Evolutionary conservation across 2,329 filamentous ascomycete genomes (phyloP).

Genomic region (Raffaelea deltoideospora): DNA sequence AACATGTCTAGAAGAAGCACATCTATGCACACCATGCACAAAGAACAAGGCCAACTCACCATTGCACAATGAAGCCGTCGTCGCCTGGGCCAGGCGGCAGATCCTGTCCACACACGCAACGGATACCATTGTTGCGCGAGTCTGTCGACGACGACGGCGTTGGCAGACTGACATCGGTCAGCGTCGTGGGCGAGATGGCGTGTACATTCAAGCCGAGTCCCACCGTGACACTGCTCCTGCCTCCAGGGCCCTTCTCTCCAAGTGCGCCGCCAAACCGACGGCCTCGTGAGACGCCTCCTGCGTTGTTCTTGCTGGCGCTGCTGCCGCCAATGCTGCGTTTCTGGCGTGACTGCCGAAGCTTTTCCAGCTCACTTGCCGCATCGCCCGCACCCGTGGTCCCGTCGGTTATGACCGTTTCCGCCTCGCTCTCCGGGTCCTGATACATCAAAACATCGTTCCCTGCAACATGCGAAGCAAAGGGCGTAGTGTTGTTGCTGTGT

Average conservation of each 20-base stretch:
- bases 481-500: no score
- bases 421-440: conserved; percentile 38
- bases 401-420: conserved; percentile 41
- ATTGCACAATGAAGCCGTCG: conserved; percentile 46
- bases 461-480: conserved; percentile 12
- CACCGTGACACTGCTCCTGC: no score
- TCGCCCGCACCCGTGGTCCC: conserved; percentile 27
- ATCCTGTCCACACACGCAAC: conserved; percentile 42
- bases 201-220: no score
- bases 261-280: conserved; percentile 4
- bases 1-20: background rate
- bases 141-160: conserved; percentile 30
- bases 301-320: conserved; percentile 4
- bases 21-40: background rate
- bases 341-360: conserved; percentile 36
- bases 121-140: conserved; percentile 27
- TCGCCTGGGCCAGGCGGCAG: conserved; percentile 25
- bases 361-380: conserved; percentile 44
- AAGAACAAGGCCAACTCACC: conserved; percentile 26
- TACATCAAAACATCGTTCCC: conserved; percentile 10
- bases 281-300: no score
- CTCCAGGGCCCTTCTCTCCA: conserved; percentile 12
- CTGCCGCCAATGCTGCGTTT: conserved; percentile 13
- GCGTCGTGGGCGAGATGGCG: conserved; percentile 32
- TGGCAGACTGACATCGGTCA: conserved; percentile 31